Base-by-base conservation (phyloP, 352 stramenopile genomes). In the Elongisporangium undulatum region DNA sequence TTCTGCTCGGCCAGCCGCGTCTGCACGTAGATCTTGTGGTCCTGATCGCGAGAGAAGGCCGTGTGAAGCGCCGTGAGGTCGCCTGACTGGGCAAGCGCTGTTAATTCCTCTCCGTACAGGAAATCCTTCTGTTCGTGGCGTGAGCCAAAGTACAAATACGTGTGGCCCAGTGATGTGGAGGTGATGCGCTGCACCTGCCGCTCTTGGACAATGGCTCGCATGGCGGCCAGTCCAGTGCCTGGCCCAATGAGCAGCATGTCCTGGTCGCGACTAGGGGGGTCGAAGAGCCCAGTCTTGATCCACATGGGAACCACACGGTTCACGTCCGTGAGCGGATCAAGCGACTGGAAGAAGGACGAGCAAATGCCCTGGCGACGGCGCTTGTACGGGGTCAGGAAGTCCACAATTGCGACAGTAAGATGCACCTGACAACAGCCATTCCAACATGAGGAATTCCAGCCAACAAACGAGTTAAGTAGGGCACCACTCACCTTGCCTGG, bases 1-100 rank as follows among this genome's bases (percentile, higher is more conserved):
- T 92, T 93, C 58, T 92, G 72, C 63, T 98, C 88, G 8, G 71
- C 77, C 19, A 98, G 76, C 12, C 77, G 77, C 16, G 85, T 92
- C 72, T 97, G 89, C 22, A 98, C 92, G 68, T 98, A 98, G 7
- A 97, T 80, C 68, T 97, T 97, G 57, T 90, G 66, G 24, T 73
- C 67, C 78, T 95, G 82, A 41, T 97, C 88, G 23, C 92, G 87
- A 10, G 91, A 98, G 61, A 97, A 98, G 1, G 93, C 92, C 0
- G 87, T 95, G 61, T 93, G 72, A 3, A 98, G 69, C 17, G 71
- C 65, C 2, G 73, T 87, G 39, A 98, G 65, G 26, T 80, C 68
- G 5, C 84, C 76, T 0, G 73, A 71, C 3, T 55, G 21, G 17
- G 78, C 70, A 16, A 96, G 69, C 7, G 45, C 53, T 17, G 71